These are phyloP conservation scores for Setaria viridis DNA, from an alignment of 202 grass and related monocot genomes.

Conservation along the genomic window DNA sequence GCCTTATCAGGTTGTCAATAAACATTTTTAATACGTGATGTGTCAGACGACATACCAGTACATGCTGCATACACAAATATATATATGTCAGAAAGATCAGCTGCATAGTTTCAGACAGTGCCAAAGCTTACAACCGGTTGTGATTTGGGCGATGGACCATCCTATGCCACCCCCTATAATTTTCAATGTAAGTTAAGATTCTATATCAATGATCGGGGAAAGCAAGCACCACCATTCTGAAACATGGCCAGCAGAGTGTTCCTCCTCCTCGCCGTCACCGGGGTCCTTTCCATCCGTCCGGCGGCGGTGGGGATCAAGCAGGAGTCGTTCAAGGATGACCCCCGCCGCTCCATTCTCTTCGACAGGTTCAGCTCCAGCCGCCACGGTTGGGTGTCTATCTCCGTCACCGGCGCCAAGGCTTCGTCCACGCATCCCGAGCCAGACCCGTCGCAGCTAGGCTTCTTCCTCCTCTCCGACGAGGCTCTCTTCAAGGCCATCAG, in stretches of 20 bases:
- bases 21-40: too few relatives aligned
- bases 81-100: too few relatives aligned
- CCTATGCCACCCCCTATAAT: too few relatives aligned
- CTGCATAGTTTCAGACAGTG: too few relatives aligned
- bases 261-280: conserved; percentile 43
- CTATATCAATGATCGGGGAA: too few relatives aligned
- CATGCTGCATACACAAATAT: too few relatives aligned
- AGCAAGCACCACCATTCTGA: too few relatives aligned
- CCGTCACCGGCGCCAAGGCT: conserved; percentile 45
- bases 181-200: too few relatives aligned
- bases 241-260: conserved; percentile 40
- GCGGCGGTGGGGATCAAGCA: conserved; percentile 72
- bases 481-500: conserved; percentile 67
- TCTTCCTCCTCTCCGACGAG: conserved; percentile 88
- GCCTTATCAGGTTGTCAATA: too few relatives aligned
- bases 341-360: conserved; percentile 69
- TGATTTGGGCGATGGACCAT: too few relatives aligned
- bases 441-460: conserved; percentile 56
- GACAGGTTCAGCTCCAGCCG: conserved; percentile 83
- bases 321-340: conserved; percentile 62
- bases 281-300: conserved; percentile 16
- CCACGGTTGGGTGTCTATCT: conserved; percentile 50
- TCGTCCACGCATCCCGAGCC: conserved; percentile 30
- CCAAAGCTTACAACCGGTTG: too few relatives aligned
- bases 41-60: too few relatives aligned